Evolutionary conservation across 2,329 filamentous ascomycete species (phyloP).

Genomic region (Diaporthe citri): DNA sequence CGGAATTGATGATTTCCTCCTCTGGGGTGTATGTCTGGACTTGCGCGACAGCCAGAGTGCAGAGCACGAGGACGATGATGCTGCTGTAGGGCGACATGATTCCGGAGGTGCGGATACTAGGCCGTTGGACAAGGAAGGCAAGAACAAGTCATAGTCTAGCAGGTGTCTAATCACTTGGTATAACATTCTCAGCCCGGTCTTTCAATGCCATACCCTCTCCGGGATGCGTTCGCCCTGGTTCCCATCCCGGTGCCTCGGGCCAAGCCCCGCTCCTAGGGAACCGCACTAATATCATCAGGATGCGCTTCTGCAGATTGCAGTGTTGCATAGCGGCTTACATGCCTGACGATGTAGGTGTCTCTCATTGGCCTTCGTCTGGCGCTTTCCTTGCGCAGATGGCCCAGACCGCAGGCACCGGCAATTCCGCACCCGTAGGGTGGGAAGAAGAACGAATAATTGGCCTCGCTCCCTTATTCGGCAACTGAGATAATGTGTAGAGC

Average conservation of each 20-base stretch:
- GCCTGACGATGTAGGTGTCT: background rate
- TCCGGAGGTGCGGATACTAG: background rate
- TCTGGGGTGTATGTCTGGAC: conserved; percentile 10
- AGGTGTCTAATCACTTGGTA: background rate
- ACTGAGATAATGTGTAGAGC: too few relatives aligned
- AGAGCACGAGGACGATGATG: background rate
- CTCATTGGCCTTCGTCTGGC: background rate
- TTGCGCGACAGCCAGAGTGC: background rate
- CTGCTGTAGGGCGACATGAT: background rate
- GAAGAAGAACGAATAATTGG: too few relatives aligned
- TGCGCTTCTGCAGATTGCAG: background rate
- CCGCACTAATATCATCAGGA: conserved; percentile 2
- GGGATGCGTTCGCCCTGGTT: background rate
- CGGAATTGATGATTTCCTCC: conserved; percentile 22
- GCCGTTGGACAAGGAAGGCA: too few relatives aligned
- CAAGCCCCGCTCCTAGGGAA: background rate
- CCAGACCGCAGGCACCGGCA: too few relatives aligned
- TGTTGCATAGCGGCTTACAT: background rate
- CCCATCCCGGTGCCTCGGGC: background rate
- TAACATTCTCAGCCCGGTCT: background rate
- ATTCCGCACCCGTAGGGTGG: too few relatives aligned
- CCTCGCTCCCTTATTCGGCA: too few relatives aligned
- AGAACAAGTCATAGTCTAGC: too few relatives aligned
- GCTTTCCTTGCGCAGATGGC: background rate
- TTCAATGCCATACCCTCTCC: background rate